Conservation (phyloP, 306 rosid genomes). For the Vigna nakashimae region DNA sequence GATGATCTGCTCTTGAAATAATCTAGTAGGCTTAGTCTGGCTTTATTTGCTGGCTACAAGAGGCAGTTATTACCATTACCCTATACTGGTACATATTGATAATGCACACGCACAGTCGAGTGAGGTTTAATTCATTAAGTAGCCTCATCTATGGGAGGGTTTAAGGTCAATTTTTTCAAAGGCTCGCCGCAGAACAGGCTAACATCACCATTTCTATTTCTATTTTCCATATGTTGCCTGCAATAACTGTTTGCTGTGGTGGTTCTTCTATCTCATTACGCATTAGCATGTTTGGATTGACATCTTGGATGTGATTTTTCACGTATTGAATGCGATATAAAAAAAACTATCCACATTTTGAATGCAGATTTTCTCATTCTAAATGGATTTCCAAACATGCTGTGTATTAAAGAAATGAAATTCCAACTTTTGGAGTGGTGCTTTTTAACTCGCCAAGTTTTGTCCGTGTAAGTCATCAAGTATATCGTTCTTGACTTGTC, state of each 20-base stretch:
- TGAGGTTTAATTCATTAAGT: constrained; percentile 45
- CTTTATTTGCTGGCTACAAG: constrained; percentile 20
- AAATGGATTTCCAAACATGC: neutral
- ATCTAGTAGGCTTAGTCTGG: constrained; percentile 38
- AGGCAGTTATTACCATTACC: constrained; percentile 1
- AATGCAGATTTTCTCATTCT: constrained; percentile 1
- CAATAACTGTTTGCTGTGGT: neutral
- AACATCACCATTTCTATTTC: constrained; percentile 38
- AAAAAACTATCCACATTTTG: neutral
- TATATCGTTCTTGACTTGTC: constrained; percentile 1
- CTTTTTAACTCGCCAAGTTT: constrained; percentile 1
- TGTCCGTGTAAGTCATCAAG: constrained; percentile 5
- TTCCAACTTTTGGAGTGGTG: neutral
- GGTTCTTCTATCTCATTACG: constrained; percentile 14
- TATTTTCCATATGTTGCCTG: constrained; percentile 12
- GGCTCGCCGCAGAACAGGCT: constrained; percentile 37
- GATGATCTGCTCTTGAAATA: constrained; percentile 63
- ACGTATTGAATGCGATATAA: neutral
- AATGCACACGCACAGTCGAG: constrained; percentile 37
- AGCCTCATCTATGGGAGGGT: constrained; percentile 48
- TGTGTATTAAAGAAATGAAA: constrained; percentile 38
- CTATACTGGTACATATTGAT: constrained; percentile 19
- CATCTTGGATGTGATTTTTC: neutral
- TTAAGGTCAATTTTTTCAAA: constrained; percentile 15
- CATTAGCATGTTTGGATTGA: neutral